Conservation (phyloP, 768 basidiomycete species). For the Gloeostereum incarnatum region DNA sequence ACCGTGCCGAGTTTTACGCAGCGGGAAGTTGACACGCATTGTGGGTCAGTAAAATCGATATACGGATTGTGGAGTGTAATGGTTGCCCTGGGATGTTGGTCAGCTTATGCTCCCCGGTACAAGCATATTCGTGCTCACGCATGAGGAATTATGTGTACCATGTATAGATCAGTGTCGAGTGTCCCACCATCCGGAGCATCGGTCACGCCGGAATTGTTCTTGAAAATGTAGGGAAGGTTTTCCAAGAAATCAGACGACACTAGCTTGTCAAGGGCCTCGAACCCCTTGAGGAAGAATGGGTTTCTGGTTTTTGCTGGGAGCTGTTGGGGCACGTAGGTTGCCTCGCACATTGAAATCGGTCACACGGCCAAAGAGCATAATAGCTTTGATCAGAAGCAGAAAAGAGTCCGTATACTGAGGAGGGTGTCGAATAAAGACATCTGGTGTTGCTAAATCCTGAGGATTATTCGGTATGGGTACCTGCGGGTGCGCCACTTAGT, state of each 20-base stretch:
- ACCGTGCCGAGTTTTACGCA: constrained; percentile 70
- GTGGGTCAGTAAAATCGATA: constrained; percentile 62
- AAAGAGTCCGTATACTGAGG: constrained; percentile 78
- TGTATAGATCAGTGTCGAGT: constrained; percentile 76
- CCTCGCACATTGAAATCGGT: constrained; percentile 80
- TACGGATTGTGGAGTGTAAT: constrained; percentile 85
- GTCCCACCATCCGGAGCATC: constrained; percentile 48
- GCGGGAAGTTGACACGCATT: constrained; percentile 56
- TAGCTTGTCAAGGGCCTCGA: constrained; percentile 61
- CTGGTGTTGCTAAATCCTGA: constrained; percentile 56
- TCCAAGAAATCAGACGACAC: constrained; percentile 60
- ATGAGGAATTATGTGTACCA: constrained; percentile 82
- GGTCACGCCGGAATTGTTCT: constrained; percentile 51
- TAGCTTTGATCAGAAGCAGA: constrained; percentile 69
- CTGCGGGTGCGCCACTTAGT: constrained; percentile 25
- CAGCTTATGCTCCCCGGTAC: constrained; percentile 8
- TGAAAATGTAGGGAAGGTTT: constrained; percentile 60
- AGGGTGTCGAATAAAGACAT: constrained; percentile 63
- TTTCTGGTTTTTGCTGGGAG: constrained; percentile 66
- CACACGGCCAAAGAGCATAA: constrained; percentile 80
- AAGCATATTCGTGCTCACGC: constrained; percentile 48
- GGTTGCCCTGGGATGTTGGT: constrained; percentile 46
- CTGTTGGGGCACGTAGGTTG: constrained; percentile 55
- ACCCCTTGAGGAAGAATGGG: constrained; percentile 59
- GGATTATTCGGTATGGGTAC: constrained; percentile 58